These are phyloP conservation scores for Ascoidea asiatica DNA, from an alignment of 805 yeast genomes.

Conservation along the genomic window DNA sequence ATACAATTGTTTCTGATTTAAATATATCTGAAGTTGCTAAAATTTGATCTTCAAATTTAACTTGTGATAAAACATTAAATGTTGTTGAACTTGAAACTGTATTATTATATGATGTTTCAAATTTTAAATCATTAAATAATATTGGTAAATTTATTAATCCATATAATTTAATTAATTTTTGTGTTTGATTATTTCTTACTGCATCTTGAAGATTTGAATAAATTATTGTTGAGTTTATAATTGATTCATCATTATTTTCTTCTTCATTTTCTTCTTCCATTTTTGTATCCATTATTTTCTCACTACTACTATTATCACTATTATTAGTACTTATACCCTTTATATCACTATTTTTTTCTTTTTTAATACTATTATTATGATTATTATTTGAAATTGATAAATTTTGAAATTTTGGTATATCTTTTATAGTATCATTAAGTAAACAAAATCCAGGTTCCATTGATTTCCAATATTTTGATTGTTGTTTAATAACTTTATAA, in stretches of 20 bases:
- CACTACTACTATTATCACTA: not conserved
- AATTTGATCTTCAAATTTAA: constrained; percentile 30
- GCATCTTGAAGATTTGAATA: constrained; percentile 54
- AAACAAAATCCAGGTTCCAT: constrained; percentile 51
- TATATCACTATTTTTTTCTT: not conserved
- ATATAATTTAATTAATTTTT: constrained; percentile 36
- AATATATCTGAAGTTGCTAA: constrained; percentile 61
- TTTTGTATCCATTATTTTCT: not conserved
- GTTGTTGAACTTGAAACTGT: constrained; percentile 26
- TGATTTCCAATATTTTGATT: constrained; percentile 79
- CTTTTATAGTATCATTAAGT: constrained; percentile 7
- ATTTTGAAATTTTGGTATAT: not conserved
- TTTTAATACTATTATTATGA: constrained; percentile 1
- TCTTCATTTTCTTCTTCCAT: constrained; percentile 23
- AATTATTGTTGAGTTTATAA: too few relatives aligned
- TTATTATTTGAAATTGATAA: not conserved
- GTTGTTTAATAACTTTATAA: constrained; percentile 67
- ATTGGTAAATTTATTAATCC: constrained; percentile 61
- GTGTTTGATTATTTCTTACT: constrained; percentile 58
- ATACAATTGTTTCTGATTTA: constrained; percentile 46
- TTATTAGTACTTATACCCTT: not conserved
- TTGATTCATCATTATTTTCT: constrained; percentile 19
- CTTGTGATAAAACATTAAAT: constrained; percentile 20
- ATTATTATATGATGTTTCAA: constrained; percentile 14
- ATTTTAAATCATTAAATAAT: constrained; percentile 24